Base-by-base conservation (phyloP, 2,329 filamentous ascomycete species). In the Aspergillus sp. region DNA sequence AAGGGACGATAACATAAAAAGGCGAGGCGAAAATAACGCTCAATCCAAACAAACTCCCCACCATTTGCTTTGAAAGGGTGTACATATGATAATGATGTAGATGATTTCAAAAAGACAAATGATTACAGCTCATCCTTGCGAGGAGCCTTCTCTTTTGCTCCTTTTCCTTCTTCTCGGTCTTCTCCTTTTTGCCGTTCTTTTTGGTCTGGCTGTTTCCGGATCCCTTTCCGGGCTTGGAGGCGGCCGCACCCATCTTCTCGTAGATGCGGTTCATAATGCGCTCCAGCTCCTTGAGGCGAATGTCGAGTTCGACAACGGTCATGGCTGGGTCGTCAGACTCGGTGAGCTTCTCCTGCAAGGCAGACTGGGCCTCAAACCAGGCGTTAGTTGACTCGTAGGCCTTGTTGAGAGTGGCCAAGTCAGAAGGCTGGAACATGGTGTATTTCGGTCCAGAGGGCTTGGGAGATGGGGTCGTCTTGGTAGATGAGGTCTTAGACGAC, bases 351-450 rank as follows among this genome's bases (percentile, higher is more conserved):
- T 82, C 79, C 66, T 97, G 91, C 54, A 78, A 77, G 2, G 76
- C 72, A 38, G 87, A 69, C 61, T 86, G 85, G 51, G 85, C 78
- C 29, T 82, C 78, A 13, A 98, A 75, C 91, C 91, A 98, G 13
- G 77, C 73, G 11, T 76, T 70, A 12, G 83, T 80, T 10, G 79
- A 76, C 27, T 81, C 77, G 58, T 83, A 79, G 12, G 82, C 70
- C 8, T 78, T 74, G 40, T 83, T 77, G 26, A 93, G 72, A 38
- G 76, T 71, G 34, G 77, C 73, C 29, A 95, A 72, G 58, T 97
- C 90, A 28, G 85, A 79, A 7, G 81, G 70, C 1, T 77, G 84
- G 70, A 94, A 94, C 32, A 86, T 70, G 12, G 85, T 79, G 34
- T 84, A 79, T 26, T 78, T 69, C 12, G 81, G 77, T 0, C 79